Evolutionary conservation across 208 protist species (phyloP).

Genomic region (Trypanosoma scelopori): DNA sequence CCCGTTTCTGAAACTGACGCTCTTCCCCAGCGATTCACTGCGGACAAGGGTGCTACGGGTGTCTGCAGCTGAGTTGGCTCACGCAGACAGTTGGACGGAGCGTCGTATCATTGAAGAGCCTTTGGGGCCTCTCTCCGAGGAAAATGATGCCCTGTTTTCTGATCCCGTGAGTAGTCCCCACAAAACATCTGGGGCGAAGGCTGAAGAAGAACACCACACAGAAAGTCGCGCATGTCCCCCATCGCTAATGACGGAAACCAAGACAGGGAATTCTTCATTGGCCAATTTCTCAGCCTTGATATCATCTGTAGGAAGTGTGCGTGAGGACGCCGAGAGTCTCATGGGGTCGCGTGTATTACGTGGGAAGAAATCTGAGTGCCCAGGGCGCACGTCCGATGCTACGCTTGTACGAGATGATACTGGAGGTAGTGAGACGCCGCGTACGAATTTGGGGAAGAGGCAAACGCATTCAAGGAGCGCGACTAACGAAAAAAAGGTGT

Average conservation of each 20-base stretch:
- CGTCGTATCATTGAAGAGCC: constrained; percentile 26
- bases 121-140: neutral
- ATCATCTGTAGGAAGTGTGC: constrained; percentile 12
- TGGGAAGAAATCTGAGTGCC: neutral
- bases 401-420: neutral
- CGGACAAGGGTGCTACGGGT: constrained; percentile 11
- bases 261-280: neutral
- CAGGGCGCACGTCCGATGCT: neutral
- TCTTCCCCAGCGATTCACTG: constrained; percentile 17
- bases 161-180: neutral
- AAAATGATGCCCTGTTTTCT: neutral
- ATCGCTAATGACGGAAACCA: neutral
- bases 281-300: constrained; percentile 5
- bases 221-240: neutral
- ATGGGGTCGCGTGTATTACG: neutral
- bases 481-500: neutral
- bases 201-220: neutral
- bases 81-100: constrained; percentile 28
- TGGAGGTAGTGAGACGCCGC: neutral
- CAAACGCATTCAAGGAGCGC: neutral
- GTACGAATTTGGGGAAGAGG: neutral
- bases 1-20: constrained; percentile 24
- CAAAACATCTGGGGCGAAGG: neutral
- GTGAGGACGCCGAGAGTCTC: constrained; percentile 16
- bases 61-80: constrained; percentile 17